phyloP scores from a whole-genome alignment of 352 stramenopile genomes.

The Bremia lactucae region DNA sequence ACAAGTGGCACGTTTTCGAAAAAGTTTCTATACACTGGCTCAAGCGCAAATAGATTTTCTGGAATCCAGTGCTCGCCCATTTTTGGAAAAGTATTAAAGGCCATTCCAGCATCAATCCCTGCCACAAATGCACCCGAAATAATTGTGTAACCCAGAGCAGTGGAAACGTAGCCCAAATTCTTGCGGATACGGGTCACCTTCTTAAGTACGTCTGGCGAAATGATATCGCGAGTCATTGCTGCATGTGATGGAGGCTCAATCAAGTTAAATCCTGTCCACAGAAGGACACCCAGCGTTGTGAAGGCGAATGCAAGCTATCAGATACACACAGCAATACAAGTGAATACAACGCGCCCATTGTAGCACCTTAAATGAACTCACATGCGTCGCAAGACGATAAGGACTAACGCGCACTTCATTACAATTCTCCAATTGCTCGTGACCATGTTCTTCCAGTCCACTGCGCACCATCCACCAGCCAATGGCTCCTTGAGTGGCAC shows the following conservation, averaged over 20 bases:
- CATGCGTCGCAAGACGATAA: constrained; percentile 93
- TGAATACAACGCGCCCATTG: too few relatives aligned
- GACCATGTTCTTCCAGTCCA: constrained; percentile 90
- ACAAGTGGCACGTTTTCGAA: constrained; percentile 98
- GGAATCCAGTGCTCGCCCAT: constrained; percentile 94
- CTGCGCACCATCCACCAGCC: constrained; percentile 99
- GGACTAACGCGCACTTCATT: constrained; percentile 96
- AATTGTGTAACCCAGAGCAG: constrained; percentile 72
- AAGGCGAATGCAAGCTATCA: constrained; percentile 93
- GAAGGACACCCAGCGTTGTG: constrained; percentile 89
- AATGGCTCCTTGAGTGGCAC: constrained; percentile 70
- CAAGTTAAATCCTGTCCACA: constrained; percentile 92
- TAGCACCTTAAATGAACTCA: too few relatives aligned
- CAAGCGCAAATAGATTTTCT: constrained; percentile 84
- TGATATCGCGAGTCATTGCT: constrained; percentile 57
- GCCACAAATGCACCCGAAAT: constrained; percentile 92
- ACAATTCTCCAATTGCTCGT: constrained; percentile 59
- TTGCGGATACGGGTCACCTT: constrained; percentile 54
- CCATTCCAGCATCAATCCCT: constrained; percentile 96
- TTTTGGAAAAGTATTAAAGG: constrained; percentile 97
- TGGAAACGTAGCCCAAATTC: constrained; percentile 45
- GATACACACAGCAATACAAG: neutral
- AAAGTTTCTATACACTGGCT: constrained; percentile 91
- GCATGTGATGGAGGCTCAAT: constrained; percentile 64
- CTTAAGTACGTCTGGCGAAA: constrained; percentile 68